Percentiles rank a stretch among this genome's conserved stretches.
phyloP scores from a whole-genome alignment of 2,329 filamentous ascomycete species.

The Ustilaginoidea virens region DNA sequence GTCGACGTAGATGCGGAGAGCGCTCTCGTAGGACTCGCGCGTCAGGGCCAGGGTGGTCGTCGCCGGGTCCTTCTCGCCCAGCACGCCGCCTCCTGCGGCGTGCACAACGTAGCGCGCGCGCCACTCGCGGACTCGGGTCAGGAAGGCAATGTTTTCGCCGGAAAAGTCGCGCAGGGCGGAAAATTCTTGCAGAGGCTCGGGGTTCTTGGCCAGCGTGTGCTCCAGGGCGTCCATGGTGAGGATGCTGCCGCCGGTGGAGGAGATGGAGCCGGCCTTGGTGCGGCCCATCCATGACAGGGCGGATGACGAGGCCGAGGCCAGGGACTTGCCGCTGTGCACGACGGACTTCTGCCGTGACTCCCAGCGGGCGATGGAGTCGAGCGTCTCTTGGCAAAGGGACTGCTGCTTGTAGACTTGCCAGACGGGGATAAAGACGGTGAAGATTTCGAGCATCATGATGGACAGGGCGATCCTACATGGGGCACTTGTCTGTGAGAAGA shows the following conservation, averaged over 20 bases:
- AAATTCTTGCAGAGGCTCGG: constrained; percentile 41
- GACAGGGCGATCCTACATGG: constrained; percentile 36
- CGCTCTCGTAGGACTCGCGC: constrained; percentile 39
- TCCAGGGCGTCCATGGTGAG: constrained; percentile 46
- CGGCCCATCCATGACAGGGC: constrained; percentile 22
- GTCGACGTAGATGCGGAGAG: constrained; percentile 43
- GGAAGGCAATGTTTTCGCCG: constrained; percentile 52
- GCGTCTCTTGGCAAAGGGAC: constrained; percentile 28
- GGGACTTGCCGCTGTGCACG: constrained; percentile 16
- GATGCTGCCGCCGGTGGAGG: constrained; percentile 26
- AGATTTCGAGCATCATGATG: constrained; percentile 46
- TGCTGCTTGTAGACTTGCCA: constrained; percentile 35
- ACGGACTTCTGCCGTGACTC: constrained; percentile 23
- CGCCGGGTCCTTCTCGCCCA: constrained; percentile 4
- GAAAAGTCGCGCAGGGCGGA: constrained; percentile 49
- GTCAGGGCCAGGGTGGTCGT: constrained; percentile 15
- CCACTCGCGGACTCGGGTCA: constrained; percentile 36
- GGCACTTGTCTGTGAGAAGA: not conserved
- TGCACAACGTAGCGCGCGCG: constrained; percentile 13
- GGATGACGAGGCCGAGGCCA: constrained; percentile 17
- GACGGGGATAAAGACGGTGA: constrained; percentile 47
- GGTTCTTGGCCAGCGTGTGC: constrained; percentile 38
- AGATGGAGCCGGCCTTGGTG: constrained; percentile 18
- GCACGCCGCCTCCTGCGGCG: constrained; percentile 10
- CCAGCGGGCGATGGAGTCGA: constrained; percentile 33